Conservation (phyloP, 495 filamentous ascomycete genomes). For the Acidomyces sp. region DNA sequence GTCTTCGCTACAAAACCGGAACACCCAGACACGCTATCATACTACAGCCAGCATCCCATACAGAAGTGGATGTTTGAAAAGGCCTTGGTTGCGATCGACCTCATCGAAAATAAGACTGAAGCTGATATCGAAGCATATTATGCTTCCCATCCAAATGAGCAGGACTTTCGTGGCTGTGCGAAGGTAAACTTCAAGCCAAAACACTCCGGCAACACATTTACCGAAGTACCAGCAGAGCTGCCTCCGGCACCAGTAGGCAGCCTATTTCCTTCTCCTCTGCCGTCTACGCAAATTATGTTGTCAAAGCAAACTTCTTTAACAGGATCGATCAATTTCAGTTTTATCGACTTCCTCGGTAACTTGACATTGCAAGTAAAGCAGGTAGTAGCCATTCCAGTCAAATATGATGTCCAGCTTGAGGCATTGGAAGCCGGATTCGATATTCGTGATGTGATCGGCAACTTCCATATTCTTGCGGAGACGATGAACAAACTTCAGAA, state of each 20-base stretch:
- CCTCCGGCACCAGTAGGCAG: background rate
- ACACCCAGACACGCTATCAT: background rate
- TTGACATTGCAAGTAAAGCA: too few species aligned
- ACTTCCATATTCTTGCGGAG: too few species aligned
- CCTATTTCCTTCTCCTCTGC: background rate
- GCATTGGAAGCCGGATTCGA: too few species aligned
- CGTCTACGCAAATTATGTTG: too few species aligned
- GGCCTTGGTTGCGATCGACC: conserved; percentile 1
- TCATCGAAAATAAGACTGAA: background rate
- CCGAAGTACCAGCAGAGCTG: background rate
- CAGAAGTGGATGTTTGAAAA: conserved; percentile 9
- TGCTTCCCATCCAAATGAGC: background rate
- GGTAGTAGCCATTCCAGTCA: too few species aligned
- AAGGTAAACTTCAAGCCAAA: background rate
- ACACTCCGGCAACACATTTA: too few species aligned
- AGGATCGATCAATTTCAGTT: too few species aligned
- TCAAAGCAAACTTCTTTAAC: too few species aligned
- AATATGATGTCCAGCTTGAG: too few species aligned
- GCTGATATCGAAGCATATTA: conserved; percentile 1
- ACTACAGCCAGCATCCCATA: background rate
- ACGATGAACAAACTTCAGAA: too few species aligned
- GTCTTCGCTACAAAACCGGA: background rate
- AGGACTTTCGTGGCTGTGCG: background rate
- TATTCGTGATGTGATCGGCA: too few species aligned
- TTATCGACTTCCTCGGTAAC: too few species aligned